phyloP scores from a whole-genome alignment of 129 eudicot genomes.

The carrot (Daucus carota) region DNA sequence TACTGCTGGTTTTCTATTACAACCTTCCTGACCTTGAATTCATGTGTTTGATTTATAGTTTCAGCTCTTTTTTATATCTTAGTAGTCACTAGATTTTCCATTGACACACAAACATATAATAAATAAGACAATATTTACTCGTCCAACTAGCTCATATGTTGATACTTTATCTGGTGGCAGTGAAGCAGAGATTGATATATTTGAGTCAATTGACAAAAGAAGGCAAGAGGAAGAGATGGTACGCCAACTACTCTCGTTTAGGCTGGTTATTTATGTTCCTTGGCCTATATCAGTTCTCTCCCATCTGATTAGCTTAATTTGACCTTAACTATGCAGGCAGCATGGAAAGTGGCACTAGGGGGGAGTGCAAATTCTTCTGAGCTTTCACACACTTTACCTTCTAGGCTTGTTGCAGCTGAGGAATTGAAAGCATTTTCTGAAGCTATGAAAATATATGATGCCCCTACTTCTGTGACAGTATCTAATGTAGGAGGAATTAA shows the following conservation, averaged over 20 bases:
- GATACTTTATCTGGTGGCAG: constrained; percentile 33
- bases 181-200: constrained; percentile 80
- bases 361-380: constrained; percentile 43
- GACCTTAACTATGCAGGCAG: constrained; percentile 37
- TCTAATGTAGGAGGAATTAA: constrained; percentile 63
- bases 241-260: constrained; percentile 13
- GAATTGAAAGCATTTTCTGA: constrained; percentile 70
- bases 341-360: constrained; percentile 54
- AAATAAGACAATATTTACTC: background rate
- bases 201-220: constrained; percentile 81
- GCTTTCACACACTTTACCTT: constrained; percentile 47
- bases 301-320: constrained; percentile 4
- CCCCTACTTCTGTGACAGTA: constrained; percentile 28
- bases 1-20: background rate
- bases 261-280: background rate
- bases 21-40: background rate
- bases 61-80: background rate
- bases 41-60: background rate
- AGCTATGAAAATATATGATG: constrained; percentile 76
- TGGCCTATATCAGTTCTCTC: background rate
- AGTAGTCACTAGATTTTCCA: background rate
- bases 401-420: constrained; percentile 76
- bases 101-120: background rate
- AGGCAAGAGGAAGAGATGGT: constrained; percentile 90
- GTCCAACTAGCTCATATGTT: background rate